Base-by-base conservation (phyloP, 345 rosid species). In the Excoecaria agallocha region DNA sequence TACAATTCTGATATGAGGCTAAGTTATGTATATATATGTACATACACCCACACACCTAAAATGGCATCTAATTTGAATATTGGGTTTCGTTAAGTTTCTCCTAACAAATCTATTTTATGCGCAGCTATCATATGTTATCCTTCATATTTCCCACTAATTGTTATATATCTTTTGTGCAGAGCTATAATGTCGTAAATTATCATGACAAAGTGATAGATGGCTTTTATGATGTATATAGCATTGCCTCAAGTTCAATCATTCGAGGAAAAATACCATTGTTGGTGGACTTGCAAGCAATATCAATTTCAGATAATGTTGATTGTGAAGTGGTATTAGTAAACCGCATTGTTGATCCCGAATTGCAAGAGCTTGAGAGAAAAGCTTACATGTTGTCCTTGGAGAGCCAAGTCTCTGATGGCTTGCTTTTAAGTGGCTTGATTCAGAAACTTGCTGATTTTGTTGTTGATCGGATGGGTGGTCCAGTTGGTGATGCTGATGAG, bases 391-490 rank as follows among this genome's bases (percentile, higher is more conserved):
- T 87, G 60, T 85, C 91, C 69, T 43, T 84, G 74, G 89, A 91
- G 76, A 84, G 82, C 57, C 83, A 68, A 59, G 83, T 76, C 64
- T 82, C 74, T 76, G 83, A 75, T 56, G 89, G 89, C 74, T 81
- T 80, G 35, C 84, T 75, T 66, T 76, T 88, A 43, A 78, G 83
- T 83, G 85, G 81, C 78, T 80, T 94, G 84, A 83, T 93, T 83
- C 94, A 88, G 86, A 89, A 85, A 83, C 84, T 94, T 83, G 97
- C 98, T n/a, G 90, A 87, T 74, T 63, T 94, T 78, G 98, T 94
- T 88, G 98, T 89, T 62, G 76, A 84, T 73, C 88, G 89, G 82
- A 86, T 94, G 98, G 98, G 98, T 63, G 98, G 98, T 37, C 93
- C 89, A 13, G 98, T 94, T 69, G 88, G 81, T 13, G 88, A 89